Conservation (phyloP, 805 yeast genomes). For the Priceomyces castillae region DNA sequence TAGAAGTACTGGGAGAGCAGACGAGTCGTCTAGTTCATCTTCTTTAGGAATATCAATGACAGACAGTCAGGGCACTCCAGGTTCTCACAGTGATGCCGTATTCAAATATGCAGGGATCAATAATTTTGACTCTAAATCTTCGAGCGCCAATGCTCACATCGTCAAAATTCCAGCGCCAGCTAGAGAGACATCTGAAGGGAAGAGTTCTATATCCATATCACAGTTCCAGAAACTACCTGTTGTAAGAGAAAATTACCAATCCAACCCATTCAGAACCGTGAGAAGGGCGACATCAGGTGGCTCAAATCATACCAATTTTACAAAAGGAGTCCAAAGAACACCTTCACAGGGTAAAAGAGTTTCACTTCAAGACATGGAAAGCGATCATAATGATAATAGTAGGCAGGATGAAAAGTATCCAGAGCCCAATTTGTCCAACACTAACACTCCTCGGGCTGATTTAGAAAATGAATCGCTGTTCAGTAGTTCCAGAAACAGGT, state of each 20-base stretch:
- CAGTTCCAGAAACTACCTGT: background rate
- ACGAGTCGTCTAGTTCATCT: background rate
- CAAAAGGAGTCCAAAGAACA: background rate
- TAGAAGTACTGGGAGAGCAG: background rate
- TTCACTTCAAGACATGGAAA: background rate
- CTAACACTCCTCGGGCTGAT: slow-evolving; percentile 32
- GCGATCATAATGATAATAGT: background rate
- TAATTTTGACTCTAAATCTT: background rate
- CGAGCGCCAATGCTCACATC: background rate
- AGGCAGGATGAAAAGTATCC: slow-evolving; percentile 17
- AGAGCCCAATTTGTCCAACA: slow-evolving; percentile 16
- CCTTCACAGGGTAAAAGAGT: background rate
- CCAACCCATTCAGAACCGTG: background rate
- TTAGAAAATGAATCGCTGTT: background rate
- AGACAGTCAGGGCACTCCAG: background rate
- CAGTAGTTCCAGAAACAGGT: background rate
- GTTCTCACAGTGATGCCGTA: background rate
- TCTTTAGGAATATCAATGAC: background rate
- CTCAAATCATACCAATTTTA: background rate
- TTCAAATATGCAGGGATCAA: background rate
- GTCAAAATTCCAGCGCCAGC: background rate
- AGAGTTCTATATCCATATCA: background rate
- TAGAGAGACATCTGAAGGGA: background rate
- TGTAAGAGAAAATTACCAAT: background rate
- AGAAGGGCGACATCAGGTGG: background rate